Conservation (phyloP, 140 eudicot species). For the Anethum foeniculum region DNA sequence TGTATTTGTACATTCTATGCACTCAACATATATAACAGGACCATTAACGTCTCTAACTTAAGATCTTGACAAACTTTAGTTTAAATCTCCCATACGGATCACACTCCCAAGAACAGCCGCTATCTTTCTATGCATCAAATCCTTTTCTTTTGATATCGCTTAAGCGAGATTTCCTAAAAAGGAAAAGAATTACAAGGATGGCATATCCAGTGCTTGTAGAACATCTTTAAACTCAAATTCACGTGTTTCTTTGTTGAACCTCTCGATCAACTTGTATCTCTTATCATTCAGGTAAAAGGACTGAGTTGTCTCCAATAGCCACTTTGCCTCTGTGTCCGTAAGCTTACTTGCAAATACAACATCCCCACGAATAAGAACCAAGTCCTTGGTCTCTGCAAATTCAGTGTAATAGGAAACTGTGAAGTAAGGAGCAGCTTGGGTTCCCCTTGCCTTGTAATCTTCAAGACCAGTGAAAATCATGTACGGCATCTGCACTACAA, state of each 20-base stretch:
- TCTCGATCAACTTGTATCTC: slow-evolving; percentile 71
- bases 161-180: neutral
- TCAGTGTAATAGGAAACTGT: slow-evolving; percentile 77
- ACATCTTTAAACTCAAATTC: slow-evolving; percentile 90
- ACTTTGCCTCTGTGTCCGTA: slow-evolving; percentile 61
- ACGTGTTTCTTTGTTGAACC: slow-evolving; percentile 75
- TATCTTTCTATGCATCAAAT: neutral
- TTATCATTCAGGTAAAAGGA: slow-evolving; percentile 77
- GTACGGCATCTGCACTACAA: slow-evolving; percentile 79
- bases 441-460: slow-evolving; percentile 96
- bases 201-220: slow-evolving; percentile 68
- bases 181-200: slow-evolving; percentile 36
- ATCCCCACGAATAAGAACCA: slow-evolving; percentile 79
- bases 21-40: neutral
- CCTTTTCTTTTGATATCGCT: slow-evolving; percentile 13
- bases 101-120: neutral
- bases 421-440: slow-evolving; percentile 88
- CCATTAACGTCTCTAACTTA: neutral
- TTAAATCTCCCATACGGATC: neutral
- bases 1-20: neutral
- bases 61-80: neutral
- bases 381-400: slow-evolving; percentile 71
- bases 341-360: slow-evolving; percentile 79
- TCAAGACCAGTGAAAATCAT: slow-evolving; percentile 90
- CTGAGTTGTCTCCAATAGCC: slow-evolving; percentile 68